Base-by-base conservation (phyloP, 1,284 basidiomycete species). In the Afroboletus lepidellus region DNA sequence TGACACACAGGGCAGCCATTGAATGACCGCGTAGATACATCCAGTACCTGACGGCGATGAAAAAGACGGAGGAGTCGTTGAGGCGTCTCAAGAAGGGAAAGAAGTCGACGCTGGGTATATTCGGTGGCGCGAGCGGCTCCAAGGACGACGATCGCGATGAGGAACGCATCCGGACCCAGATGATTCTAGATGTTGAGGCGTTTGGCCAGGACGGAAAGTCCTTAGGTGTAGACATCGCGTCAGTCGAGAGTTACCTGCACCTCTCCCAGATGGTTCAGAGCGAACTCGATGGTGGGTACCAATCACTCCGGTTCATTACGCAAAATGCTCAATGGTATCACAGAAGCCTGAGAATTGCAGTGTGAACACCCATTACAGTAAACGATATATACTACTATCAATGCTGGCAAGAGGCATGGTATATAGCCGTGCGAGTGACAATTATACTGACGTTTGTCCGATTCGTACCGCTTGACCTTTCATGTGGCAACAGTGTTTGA, bases 21-120 rank as follows among this genome's bases (percentile, higher is more conserved):
- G 48, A 57, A 46, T 34, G 33, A 25, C 20, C 51, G 1, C 42
- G n/a, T 50, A 87, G 85, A 62, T 90, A 90, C 60, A 78, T 81
- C 8, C 76, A 76, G 52, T 83, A 91, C 61, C 75, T 97, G 24
- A 77, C 83, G 5, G 83, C 84, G 6, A 93, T 95, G 77, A 90
- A 85, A 68, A 95, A 95, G 74, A 91, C 90, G 2, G 92, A 97
- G 62, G 92, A 95, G 62, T 87, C 92, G 8, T 74, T 97, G 29
- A 77, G 87, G 21, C 81, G 90, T 39, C 78, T 95, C 59, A 92
- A 93, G 64, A 94, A 91, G 68, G 87, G 87, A 36, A 90, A 91
- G 63, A 91, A 88, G 60, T 74, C 83, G 0, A 77, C 86, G 0
- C 90, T 93, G 66, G 89, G 90, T 2, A 73, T 94, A 24, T 95